Evolutionary conservation across 2,329 filamentous ascomycete genomes (phyloP).

Genomic region (Pseudovirgaria hyperparasitica): DNA sequence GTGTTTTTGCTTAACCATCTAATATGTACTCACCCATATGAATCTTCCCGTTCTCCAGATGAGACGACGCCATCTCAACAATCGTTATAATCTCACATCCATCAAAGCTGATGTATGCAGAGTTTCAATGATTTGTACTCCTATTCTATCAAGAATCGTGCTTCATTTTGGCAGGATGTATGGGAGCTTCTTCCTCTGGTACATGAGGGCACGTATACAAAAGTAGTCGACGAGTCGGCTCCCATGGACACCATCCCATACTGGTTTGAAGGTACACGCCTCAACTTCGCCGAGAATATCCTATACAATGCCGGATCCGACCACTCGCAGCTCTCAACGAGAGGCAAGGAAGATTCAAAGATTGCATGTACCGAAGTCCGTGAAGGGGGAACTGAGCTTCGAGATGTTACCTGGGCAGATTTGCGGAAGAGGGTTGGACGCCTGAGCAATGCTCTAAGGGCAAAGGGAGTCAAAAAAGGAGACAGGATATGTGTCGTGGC

Average conservation of each 20-base stretch:
- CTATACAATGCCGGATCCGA: slow-evolving; percentile 45
- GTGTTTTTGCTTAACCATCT: slow-evolving; percentile 3
- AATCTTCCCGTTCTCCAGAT: no score
- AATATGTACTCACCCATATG: no score
- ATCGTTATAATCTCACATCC: no score
- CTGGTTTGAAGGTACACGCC: slow-evolving; percentile 62
- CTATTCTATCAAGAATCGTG: slow-evolving; percentile 48
- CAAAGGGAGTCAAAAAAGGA: slow-evolving; percentile 52
- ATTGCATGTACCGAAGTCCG: slow-evolving; percentile 61
- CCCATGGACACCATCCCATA: slow-evolving; percentile 59
- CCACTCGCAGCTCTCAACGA: slow-evolving; percentile 35
- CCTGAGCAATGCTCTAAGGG: slow-evolving; percentile 54
- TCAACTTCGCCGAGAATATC: slow-evolving; percentile 75
- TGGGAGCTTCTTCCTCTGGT: slow-evolving; percentile 18
- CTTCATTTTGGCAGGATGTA: slow-evolving; percentile 29
- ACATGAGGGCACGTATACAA: slow-evolving; percentile 15
- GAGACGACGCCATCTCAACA: no score
- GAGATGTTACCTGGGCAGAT: slow-evolving; percentile 52
- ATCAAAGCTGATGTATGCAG: no score
- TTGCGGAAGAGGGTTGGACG: slow-evolving; percentile 46
- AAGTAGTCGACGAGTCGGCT: slow-evolving; percentile 51
- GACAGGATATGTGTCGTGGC: slow-evolving; percentile 67
- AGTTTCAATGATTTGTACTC: slow-evolving; percentile 57
- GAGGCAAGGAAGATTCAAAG: slow-evolving; percentile 56
- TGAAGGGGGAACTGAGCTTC: slow-evolving; percentile 45